Conservation (phyloP, 1,284 basidiomycete genomes). For the Cutaneotrichosporon curvatum region DNA sequence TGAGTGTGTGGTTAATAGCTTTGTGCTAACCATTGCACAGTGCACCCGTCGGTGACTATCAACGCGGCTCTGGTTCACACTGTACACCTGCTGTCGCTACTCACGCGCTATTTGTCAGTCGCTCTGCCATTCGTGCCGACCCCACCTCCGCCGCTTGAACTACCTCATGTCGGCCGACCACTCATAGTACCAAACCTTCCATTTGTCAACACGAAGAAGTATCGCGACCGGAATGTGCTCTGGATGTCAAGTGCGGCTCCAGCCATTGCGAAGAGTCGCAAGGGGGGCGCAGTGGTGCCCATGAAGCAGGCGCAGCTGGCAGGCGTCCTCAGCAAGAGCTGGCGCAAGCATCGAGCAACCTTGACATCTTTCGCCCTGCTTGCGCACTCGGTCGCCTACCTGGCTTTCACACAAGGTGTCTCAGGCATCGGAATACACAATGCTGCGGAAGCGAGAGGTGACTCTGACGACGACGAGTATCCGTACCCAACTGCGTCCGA, state of each 20-base stretch:
- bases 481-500: slow-evolving; percentile 2
- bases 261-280: slow-evolving; percentile 12
- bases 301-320: slow-evolving; percentile 6
- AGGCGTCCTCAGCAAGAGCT: slow-evolving; percentile 12
- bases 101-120: slow-evolving; percentile 37
- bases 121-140: slow-evolving; percentile 30
- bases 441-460: background rate
- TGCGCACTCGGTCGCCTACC: slow-evolving; percentile 35
- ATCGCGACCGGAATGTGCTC: slow-evolving; percentile 28
- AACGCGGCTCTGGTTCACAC: slow-evolving; percentile 36
- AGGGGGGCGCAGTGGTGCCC: background rate
- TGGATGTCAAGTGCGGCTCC: slow-evolving; percentile 36
- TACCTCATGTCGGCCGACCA: slow-evolving; percentile 30
- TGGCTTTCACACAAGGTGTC: slow-evolving; percentile 41
- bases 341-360: slow-evolving; percentile 28
- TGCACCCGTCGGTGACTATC: slow-evolving; percentile 22
- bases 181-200: slow-evolving; percentile 29
- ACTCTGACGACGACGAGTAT: slow-evolving; percentile 16
- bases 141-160: slow-evolving; percentile 13
- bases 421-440: slow-evolving; percentile 26
- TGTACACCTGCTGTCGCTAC: slow-evolving; percentile 32
- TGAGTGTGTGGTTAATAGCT: slow-evolving; percentile 15
- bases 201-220: slow-evolving; percentile 32
- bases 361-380: slow-evolving; percentile 35
- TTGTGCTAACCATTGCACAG: slow-evolving; percentile 11